Evolutionary conservation across 2,329 filamentous ascomycete genomes (phyloP), one percentile per base, ranked within the genome.

Genomic region (Pseudocercospora macadamiae): DNA sequence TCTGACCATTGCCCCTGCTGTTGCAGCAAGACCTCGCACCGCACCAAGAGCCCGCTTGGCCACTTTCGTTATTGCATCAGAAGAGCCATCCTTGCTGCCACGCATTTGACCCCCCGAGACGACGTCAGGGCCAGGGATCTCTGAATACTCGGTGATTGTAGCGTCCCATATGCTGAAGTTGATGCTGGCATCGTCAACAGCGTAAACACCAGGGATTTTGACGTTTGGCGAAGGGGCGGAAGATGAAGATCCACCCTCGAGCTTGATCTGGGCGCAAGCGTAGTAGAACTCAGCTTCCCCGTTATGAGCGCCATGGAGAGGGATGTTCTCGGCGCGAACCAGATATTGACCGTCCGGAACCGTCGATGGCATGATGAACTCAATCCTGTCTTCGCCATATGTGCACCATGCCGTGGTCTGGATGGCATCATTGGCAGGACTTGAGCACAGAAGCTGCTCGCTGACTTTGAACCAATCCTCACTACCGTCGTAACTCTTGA

Each of bases 401-500:
- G 59, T 58, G 45, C 48, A 54, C 61, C 59, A 64, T 25, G 23
- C 51, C 39, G 21, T 44, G 32, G 10, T n/a, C 32, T 12, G 32
- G n/a, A 34, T 34, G 10, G 32, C 32, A 42, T 65, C 55, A 32
- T 47, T 45, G 30, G 36, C 60, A 28, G 56, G 47, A 28, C 56
- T 52, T 19, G 56, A 54, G 8, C 39, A 58, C 3, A 62, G 44
- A 39, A 56, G 56, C 19, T 54, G 58, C 52, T 63, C 59, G 28
- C 53, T 64, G 16, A 62, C 59, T 47, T 65, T 65, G 61, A 65
- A 65, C 63, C 61, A 65, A 32, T 64, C 61, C 4, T 59, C 63
- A 21, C 44, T 45, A 7, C 63, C 63, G 25, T 59, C 55, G 51
- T 64, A 65, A 19, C 44, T 52, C 18, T 59, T 25, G 16, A 65